Evolutionary conservation across 495 filamentous ascomycete genomes (phyloP), one percentile per base, ranked within the genome.

Genomic region (Chaetomium fimeti): DNA sequence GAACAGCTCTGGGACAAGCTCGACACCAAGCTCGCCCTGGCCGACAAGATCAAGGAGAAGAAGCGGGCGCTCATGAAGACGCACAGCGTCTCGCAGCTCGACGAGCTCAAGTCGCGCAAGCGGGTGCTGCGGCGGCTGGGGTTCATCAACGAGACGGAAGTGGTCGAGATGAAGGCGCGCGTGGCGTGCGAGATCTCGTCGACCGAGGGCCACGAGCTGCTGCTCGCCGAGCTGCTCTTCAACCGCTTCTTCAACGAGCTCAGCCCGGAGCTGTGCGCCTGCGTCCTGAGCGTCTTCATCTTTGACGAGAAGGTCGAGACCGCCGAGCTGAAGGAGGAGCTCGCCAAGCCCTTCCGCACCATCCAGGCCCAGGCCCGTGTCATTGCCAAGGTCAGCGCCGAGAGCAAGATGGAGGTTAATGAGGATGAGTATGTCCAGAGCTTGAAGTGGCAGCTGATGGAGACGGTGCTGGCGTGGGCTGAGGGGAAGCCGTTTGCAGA

Each of bases 221-320:
- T 98, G 68, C 84, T 98, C 3, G 89, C 88, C 51, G 95, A 98
- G 76, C 79, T 98, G 32, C 83, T 98, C 5, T 97, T 98, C 79
- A 95, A 97, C 75, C 86, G 92, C 60, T 96, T 97, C 82, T 98
- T 98, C 83, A 98, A 98, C 75, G 92, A 96, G 69, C 81, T 98
- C 29, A 87, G 85, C 0, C 92, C 94, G 0, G 93, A 98, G 71
- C 82, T 93, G 71, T 87, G 85, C 66, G 94, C 95, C 3, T 85
- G 93, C 20, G 83, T 90, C 12, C 81, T 98, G 57, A 95, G 90
- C 71, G 89, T 90, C 68, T 98, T 98, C 77, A 92, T 98, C 63
- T 97, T 96, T 66, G 94, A 98, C 74, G 94, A 98, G 79, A 96
- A 95, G 77, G 84, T 88, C 40, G 87, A 91, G 56, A 86, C 92